Evolutionary conservation across 1,284 basidiomycete species (phyloP).

Genomic region (Porogramme epimiltina): DNA sequence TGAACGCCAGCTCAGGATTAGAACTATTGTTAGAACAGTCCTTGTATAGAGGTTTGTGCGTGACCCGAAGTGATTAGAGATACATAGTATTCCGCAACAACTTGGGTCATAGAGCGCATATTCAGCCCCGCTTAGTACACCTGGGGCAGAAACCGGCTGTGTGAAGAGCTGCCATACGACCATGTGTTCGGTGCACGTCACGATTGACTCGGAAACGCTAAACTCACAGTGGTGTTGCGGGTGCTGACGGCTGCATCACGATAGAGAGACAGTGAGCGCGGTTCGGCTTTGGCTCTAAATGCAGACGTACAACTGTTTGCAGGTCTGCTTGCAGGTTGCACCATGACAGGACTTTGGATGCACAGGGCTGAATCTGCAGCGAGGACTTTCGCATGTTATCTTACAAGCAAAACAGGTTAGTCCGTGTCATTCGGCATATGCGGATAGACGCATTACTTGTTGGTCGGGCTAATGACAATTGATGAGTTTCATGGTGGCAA

Average conservation of each 20-base stretch:
- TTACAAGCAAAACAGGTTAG: neutral
- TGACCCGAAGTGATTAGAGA: no score
- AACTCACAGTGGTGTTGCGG: slow-evolving; percentile 32
- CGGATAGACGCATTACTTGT: slow-evolving; percentile 1
- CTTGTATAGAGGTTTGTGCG: no score
- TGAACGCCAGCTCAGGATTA: no score
- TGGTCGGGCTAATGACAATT: slow-evolving; percentile 13
- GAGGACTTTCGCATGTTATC: slow-evolving; percentile 27
- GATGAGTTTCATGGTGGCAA: neutral
- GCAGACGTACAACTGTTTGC: slow-evolving; percentile 30
- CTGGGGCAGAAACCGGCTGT: slow-evolving; percentile 16
- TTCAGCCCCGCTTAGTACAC: slow-evolving; percentile 11
- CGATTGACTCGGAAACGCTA: neutral
- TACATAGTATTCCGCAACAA: no score
- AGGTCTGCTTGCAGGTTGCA: slow-evolving; percentile 29
- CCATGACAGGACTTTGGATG: slow-evolving; percentile 27
- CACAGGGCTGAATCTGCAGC: slow-evolving; percentile 29
- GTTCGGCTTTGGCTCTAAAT: neutral
- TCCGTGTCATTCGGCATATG: neutral
- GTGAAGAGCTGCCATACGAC: slow-evolving; percentile 15
- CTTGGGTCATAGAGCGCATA: no score
- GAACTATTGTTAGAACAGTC: no score
- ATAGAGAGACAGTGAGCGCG: neutral
- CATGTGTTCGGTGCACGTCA: neutral
- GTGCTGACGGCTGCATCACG: slow-evolving; percentile 25